These are phyloP conservation scores for Apiotrichum montevideense DNA, from an alignment of 1,284 basidiomycete species.

Conservation along the genomic window DNA sequence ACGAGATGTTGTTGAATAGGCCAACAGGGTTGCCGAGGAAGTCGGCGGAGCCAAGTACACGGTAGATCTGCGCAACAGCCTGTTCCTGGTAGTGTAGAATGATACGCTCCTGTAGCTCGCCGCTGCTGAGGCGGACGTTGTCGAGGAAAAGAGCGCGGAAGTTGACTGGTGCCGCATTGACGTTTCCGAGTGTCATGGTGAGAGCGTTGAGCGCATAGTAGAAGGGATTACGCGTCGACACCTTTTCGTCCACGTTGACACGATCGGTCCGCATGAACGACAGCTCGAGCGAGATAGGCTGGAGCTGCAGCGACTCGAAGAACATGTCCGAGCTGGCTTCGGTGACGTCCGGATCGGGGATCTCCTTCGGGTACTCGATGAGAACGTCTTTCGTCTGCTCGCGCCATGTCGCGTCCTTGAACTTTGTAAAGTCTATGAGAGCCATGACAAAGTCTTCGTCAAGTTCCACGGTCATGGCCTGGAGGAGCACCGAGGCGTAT, in stretches of 20 bases:
- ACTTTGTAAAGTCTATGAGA: slow-evolving; percentile 83
- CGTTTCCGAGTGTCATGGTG: slow-evolving; percentile 94
- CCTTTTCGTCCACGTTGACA: slow-evolving; percentile 86
- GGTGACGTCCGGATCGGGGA: slow-evolving; percentile 68
- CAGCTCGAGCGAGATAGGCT: slow-evolving; percentile 84
- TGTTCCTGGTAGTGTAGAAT: slow-evolving; percentile 93
- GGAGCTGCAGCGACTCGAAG: slow-evolving; percentile 95
- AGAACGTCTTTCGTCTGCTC: slow-evolving; percentile 68
- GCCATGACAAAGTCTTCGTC: slow-evolving; percentile 97
- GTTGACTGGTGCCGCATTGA: slow-evolving; percentile 94
- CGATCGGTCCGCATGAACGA: slow-evolving; percentile 97
- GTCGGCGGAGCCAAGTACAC: slow-evolving; percentile 93
- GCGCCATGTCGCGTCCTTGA: slow-evolving; percentile 86
- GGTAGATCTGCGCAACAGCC: slow-evolving; percentile 86
- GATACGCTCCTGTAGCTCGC: slow-evolving; percentile 78
- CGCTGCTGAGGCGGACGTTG: slow-evolving; percentile 81
- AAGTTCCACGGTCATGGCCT: slow-evolving; percentile 89
- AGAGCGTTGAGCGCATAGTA: slow-evolving; percentile 91
- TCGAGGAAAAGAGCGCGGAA: slow-evolving; percentile 93
- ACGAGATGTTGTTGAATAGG: slow-evolving; percentile 96
- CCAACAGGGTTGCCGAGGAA: slow-evolving; percentile 80
- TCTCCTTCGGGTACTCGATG: slow-evolving; percentile 66
- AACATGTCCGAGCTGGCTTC: slow-evolving; percentile 66
- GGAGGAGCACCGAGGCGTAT: slow-evolving; percentile 89
- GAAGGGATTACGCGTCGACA: slow-evolving; percentile 73